These are phyloP conservation scores for Cyberlindnera xylosilytica DNA, from an alignment of 805 yeast genomes.

Conservation along the genomic window DNA sequence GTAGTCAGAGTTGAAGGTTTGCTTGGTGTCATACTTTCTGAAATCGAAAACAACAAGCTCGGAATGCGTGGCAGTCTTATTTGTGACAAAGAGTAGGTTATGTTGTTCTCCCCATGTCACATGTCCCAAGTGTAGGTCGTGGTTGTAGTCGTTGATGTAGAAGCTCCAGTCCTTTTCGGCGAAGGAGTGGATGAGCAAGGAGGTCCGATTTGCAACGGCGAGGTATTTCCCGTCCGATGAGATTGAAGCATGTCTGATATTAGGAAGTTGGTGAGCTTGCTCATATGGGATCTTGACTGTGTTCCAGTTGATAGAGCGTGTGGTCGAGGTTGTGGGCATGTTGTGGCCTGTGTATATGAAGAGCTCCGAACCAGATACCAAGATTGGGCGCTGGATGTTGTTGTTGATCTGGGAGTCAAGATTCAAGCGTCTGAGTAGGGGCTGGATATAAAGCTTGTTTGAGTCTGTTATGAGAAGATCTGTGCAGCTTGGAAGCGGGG, in stretches of 20 bases:
- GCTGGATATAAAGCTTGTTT: conserved; percentile 5
- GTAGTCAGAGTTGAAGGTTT: conserved; percentile 22
- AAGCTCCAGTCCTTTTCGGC: conserved; percentile 26
- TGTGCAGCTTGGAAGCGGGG: not conserved
- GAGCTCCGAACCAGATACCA: conserved; percentile 20
- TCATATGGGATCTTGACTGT: conserved; percentile 23
- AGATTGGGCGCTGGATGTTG: conserved; percentile 25
- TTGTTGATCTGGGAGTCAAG: conserved; percentile 19
- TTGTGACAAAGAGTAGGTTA: conserved; percentile 21
- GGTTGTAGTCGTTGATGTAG: conserved; percentile 26
- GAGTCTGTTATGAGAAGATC: conserved; percentile 9
- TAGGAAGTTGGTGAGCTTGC: conserved; percentile 20
- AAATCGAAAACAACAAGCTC: conserved; percentile 27
- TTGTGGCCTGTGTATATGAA: conserved; percentile 27
- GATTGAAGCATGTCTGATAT: conserved; percentile 18
- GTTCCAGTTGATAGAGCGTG: conserved; percentile 22
- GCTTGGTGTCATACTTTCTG: conserved; percentile 14
- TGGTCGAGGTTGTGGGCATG: conserved; percentile 14
- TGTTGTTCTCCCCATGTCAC: conserved; percentile 21
- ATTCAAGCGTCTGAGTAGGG: conserved; percentile 2
- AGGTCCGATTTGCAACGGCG: conserved; percentile 22
- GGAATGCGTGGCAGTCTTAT: conserved; percentile 16
- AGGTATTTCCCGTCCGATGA: conserved; percentile 25
- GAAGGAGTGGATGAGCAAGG: conserved; percentile 24
- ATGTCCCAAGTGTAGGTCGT: conserved; percentile 19